Percentiles rank a stretch among this genome's conserved stretches.
Conservation (phyloP, 169 alveolate genomes). For the Neospora caninum region DNA sequence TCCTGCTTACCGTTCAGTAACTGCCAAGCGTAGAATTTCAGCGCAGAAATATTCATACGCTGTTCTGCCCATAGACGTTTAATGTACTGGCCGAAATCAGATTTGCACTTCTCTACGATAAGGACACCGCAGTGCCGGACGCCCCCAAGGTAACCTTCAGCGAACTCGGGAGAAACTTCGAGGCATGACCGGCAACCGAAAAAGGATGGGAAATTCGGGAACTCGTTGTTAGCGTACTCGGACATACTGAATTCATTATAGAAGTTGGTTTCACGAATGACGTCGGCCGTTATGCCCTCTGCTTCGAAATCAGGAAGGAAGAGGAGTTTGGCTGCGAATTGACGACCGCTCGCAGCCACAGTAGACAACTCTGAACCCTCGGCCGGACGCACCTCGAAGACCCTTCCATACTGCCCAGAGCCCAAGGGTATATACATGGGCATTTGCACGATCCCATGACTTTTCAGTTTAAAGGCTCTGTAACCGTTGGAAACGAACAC, state of each 20-base stretch:
- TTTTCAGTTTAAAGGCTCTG: neutral
- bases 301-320: slow-evolving; percentile 21
- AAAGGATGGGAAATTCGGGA: neutral
- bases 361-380: neutral
- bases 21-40: slow-evolving; percentile 46
- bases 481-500: neutral
- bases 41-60: slow-evolving; percentile 24
- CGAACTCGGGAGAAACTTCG: neutral
- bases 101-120: slow-evolving; percentile 11
- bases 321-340: slow-evolving; percentile 34
- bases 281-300: slow-evolving; percentile 31
- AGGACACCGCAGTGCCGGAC: slow-evolving; percentile 16
- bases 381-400: slow-evolving; percentile 27
- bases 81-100: slow-evolving; percentile 8
- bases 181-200: slow-evolving; percentile 17
- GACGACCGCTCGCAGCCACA: neutral
- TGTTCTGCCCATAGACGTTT: slow-evolving; percentile 6
- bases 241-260: neutral
- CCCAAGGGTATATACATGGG: slow-evolving; percentile 34
- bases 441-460: neutral
- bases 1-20: slow-evolving; percentile 31
- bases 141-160: slow-evolving; percentile 39
- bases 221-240: neutral
- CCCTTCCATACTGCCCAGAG: slow-evolving; percentile 39
- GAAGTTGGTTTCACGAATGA: slow-evolving; percentile 17